Evolutionary conservation across 2,329 filamentous ascomycete genomes (phyloP).

Genomic region (Fusarium praegraminearum): DNA sequence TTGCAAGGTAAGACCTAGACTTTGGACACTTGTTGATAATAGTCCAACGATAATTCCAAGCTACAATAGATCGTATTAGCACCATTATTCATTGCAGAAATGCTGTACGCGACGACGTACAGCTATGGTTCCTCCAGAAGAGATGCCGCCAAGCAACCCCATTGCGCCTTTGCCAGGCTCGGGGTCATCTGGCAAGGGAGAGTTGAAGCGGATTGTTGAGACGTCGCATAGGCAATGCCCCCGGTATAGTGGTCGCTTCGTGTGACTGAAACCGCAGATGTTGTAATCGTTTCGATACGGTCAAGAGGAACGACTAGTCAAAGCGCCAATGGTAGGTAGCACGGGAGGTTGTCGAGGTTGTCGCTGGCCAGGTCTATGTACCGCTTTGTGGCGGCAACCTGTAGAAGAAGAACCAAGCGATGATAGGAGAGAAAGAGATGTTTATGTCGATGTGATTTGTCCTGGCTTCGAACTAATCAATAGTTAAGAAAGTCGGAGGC

Average conservation of each 20-base stretch:
- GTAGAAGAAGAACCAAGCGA: neutral
- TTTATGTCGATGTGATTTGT: constrained; percentile 32
- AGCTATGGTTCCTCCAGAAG: constrained; percentile 81
- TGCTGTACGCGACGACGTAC: constrained; percentile 63
- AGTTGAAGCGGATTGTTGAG: constrained; percentile 32
- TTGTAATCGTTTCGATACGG: constrained; percentile 17
- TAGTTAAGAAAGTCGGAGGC: constrained; percentile 36
- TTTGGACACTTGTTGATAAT: constrained; percentile 93
- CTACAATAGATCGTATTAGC: constrained; percentile 59
- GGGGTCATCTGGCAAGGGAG: constrained; percentile 61
- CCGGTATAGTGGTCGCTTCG: constrained; percentile 11
- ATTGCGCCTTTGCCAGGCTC: constrained; percentile 63
- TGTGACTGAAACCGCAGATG: constrained; percentile 7
- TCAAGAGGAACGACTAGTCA: constrained; percentile 30
- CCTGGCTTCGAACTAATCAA: constrained; percentile 35
- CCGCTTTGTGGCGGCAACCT: constrained; percentile 40
- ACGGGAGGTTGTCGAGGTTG: constrained; percentile 20
- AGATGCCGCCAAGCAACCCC: constrained; percentile 80
- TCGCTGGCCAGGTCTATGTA: constrained; percentile 21
- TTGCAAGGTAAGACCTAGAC: constrained; percentile 92
- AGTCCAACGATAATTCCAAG: constrained; percentile 94
- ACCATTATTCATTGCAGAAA: neutral
- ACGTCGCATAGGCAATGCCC: constrained; percentile 45
- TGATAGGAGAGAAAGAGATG: constrained; percentile 4
- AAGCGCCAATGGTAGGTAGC: constrained; percentile 26